Evolutionary conservation across 805 yeast genomes (phyloP), one percentile per base, ranked within the genome.

Genomic region (Maudiozyma barnettii): DNA sequence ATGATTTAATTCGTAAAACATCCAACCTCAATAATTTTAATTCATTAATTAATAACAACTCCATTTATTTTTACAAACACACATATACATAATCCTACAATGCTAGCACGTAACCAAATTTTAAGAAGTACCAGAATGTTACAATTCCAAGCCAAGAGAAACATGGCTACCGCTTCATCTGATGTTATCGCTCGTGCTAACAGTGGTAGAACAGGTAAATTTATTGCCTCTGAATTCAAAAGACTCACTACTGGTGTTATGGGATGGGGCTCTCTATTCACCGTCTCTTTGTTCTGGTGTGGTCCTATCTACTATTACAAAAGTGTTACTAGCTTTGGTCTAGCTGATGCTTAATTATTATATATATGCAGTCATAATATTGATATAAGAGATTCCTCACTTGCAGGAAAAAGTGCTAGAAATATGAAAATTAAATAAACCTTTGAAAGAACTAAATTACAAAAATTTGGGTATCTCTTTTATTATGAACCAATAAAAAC

Each of bases 241-340:
- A 58, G 65, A 51, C 36, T 59, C 23, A 49, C 45, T 12, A 55
- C 57, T n/a, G 51, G 55, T 16, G 43, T 59, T 3, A 14, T 43
- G 14, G 49, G 48, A 7, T 61, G 62, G 58, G 46, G 51, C 18
- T 45, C 51, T 7, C 40, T 49, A 18, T 44, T 60, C 44, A 36
- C 50, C 14, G 46, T 41, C 8, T 42, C 55, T 39, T 31, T 64
- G 22, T 56, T 59, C 18, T 64, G 68, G 67, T 64, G 64, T 44
- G 52, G 46, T 22, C 49, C 55, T 21, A 44, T 54, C 16, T 46
- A 43, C 22, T 35, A 39, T 6, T 42, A 48, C 16, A 42, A 44
- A n/a, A 47, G 43, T 7, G 35, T 30, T 9, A 48, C 44, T 20
- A 26, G 36, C 21, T 42, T 31, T 10, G 45, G 45, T 21, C 12